A percentile compares a stretch with the other conserved stretches of the same genome.
Evolutionary conservation across 345 rosid genomes (phyloP).

Genomic region (Streptanthus diversifolius): DNA sequence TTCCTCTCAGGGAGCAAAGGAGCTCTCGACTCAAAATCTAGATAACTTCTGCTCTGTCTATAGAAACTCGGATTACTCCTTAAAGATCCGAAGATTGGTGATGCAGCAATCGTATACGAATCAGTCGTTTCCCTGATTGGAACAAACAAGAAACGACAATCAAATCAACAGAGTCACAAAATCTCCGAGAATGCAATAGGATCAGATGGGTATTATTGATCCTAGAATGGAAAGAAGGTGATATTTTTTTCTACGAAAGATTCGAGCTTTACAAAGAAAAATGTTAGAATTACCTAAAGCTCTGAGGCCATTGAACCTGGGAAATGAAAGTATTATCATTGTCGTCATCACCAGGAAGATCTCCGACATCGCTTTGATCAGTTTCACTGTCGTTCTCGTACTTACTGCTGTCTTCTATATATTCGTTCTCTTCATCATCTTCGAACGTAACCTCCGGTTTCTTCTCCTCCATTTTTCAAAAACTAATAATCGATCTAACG

Average conservation of each 20-base stretch:
- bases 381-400: slow-evolving; percentile 28
- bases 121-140: slow-evolving; percentile 65
- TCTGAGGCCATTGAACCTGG: slow-evolving; percentile 78
- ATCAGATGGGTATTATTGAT: background rate
- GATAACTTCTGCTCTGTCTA: slow-evolving; percentile 40
- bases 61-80: slow-evolving; percentile 37
- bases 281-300: slow-evolving; percentile 49
- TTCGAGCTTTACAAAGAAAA: background rate
- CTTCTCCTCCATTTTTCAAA: slow-evolving; percentile 25
- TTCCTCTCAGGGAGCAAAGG: slow-evolving; percentile 55
- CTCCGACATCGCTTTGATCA: slow-evolving; percentile 32
- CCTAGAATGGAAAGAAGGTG: background rate
- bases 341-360: slow-evolving; percentile 29
- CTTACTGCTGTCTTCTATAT: slow-evolving; percentile 41
- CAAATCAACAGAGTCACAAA: background rate
- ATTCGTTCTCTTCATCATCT: slow-evolving; percentile 37
- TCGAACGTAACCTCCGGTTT: slow-evolving; percentile 41
- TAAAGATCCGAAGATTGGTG: slow-evolving; percentile 60
- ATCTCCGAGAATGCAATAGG: background rate
- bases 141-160: background rate
- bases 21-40: slow-evolving; percentile 47
- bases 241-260: background rate
- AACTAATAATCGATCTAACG: background rate
- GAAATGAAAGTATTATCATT: slow-evolving; percentile 37
- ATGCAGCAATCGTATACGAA: slow-evolving; percentile 68